Base-by-base conservation (phyloP, 148 eudicot species). In the Arctostaphylos glauca region DNA sequence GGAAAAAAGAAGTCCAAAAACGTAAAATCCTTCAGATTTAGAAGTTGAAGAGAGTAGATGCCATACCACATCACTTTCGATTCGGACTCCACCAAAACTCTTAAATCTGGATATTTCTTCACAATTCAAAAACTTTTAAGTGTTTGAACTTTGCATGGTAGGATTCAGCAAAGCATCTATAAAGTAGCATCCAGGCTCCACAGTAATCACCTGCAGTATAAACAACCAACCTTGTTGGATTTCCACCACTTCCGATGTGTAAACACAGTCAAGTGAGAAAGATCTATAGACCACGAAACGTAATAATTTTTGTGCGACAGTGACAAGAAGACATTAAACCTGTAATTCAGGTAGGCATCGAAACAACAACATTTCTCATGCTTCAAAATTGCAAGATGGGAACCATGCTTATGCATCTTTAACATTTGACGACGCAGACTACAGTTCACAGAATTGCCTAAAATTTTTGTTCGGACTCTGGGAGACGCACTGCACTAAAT, bases 171-270 rank as follows among this genome's bases (percentile, higher is more conserved):
- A 85, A 80, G 98, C 94, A 82, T 89, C 90, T 78, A 96, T 96
- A 92, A 96, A 96, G 82, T 96, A 96, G 87, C 99, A 96, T 79
- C 99, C 99, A 78, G 99, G 99, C 83, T 96, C 99, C 68, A 96
- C 99, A 0, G 99, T 96, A 21, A 96, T 90, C 66, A 96, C 99
- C 99, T 96, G 90, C 83, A 90, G 74, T 41, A 53, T 47, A 81
- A 72, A 23, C 64, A 55, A 43, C 72, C 41, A 67, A 44, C 53
- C 16, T 62, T 16, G 9, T n/a, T 48, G 77, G 6, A 5, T 3
- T n/a, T 48, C 74, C 55, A 0, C 38, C 5, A 3, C 2, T 21
- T 50, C 13, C 19, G 52, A 52, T 53, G 59, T 16, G 16, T 12
- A 55, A 74, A 74, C 8, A 3, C 80, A 38, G 8, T 41, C 13